A percentile compares a stretch with the other conserved stretches of the same genome.
Evolutionary conservation across 2,329 filamentous ascomycete genomes (phyloP).

Genomic region (Aspergillus luchuensis): DNA sequence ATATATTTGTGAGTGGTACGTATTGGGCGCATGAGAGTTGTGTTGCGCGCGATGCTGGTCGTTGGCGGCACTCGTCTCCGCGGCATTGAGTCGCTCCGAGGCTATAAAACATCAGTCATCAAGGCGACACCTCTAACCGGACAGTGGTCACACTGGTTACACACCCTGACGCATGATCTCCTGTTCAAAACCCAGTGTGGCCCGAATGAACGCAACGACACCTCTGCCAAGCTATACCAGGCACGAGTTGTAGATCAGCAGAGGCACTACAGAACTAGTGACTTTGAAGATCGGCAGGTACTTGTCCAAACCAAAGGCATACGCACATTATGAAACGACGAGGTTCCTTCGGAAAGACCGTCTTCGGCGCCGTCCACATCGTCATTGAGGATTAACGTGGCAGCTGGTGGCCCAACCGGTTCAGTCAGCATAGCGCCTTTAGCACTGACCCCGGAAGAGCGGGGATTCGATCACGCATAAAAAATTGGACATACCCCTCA

Average conservation of each 20-base stretch:
- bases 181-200: constrained; percentile 88
- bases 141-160: constrained; percentile 25
- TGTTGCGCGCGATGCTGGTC: constrained; percentile 76
- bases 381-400: constrained; percentile 79
- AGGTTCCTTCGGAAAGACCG: constrained; percentile 69
- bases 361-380: constrained; percentile 83
- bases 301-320: background rate
- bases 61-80: constrained; percentile 73
- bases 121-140: background rate
- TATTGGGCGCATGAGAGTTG: constrained; percentile 54
- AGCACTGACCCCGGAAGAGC: constrained; percentile 6
- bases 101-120: constrained; percentile 51
- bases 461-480: constrained; percentile 7
- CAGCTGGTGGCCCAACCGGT: constrained; percentile 47
- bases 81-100: constrained; percentile 68
- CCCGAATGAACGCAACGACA: constrained; percentile 80
- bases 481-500: constrained; percentile 42
- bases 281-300: background rate
- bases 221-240: constrained; percentile 68
- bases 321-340: constrained; percentile 77
- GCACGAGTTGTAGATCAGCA: constrained; percentile 12
- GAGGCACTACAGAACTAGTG: constrained; percentile 10
- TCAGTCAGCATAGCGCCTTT: constrained; percentile 9
- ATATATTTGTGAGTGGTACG: constrained; percentile 67
- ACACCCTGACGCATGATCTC: constrained; percentile 77